Percentiles rank a stretch among this genome's conserved stretches.
These are phyloP conservation scores for Cyclanthera cordifolia DNA, from an alignment of 306 rosid genomes.

Conservation along the genomic window DNA sequence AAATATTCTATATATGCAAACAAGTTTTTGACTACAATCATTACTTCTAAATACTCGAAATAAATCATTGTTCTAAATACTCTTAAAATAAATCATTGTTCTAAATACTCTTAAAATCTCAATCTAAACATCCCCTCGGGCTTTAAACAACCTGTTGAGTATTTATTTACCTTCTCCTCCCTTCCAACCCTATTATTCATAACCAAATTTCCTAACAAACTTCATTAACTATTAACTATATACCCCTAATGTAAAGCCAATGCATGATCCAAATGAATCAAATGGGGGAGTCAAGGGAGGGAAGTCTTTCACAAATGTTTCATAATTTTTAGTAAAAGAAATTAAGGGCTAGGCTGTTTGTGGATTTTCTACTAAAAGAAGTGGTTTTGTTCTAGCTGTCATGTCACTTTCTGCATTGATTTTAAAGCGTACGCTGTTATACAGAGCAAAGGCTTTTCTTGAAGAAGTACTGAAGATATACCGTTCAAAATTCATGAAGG, in stretches of 20 bases:
- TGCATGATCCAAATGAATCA: not conserved
- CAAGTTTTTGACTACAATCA: too few relatives aligned
- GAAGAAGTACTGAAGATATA: constrained; percentile 60
- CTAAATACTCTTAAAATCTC: too few relatives aligned
- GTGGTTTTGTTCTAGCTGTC: not conserved
- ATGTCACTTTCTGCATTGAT: not conserved
- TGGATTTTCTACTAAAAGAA: not conserved
- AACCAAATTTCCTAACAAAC: too few relatives aligned
- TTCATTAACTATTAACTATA: too few relatives aligned
- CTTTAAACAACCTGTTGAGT: too few relatives aligned
- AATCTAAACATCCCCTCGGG: too few relatives aligned
- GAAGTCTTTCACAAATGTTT: not conserved
- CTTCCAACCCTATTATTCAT: too few relatives aligned
- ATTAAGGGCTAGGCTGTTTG: not conserved
- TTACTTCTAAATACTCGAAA: too few relatives aligned
- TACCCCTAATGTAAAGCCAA: not conserved
- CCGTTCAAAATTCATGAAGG: constrained; percentile 45
- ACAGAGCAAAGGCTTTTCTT: constrained; percentile 71
- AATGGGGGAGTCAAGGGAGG: not conserved
- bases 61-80: too few relatives aligned
- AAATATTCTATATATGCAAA: too few relatives aligned
- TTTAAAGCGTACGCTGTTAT: not conserved
- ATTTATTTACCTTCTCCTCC: too few relatives aligned
- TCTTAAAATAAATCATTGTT: too few relatives aligned
- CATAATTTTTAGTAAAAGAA: not conserved